Conservation (phyloP, 768 basidiomycete species). For the Suillus clintonianus region DNA sequence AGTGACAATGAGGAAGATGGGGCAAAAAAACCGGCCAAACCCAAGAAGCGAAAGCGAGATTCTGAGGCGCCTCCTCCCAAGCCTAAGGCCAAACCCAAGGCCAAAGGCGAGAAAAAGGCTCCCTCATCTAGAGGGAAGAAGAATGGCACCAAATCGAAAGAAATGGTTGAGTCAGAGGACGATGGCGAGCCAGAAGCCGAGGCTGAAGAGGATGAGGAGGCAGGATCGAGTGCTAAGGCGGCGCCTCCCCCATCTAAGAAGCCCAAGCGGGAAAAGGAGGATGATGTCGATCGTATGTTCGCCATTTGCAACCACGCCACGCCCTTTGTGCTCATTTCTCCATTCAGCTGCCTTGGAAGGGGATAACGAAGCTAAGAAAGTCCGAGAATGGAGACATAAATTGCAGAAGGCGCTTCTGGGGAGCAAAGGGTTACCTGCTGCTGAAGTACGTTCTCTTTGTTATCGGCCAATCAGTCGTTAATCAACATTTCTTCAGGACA, state of each 20-base stretch:
- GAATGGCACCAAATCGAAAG: constrained; percentile 62
- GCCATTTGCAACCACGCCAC: neutral
- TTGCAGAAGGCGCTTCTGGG: constrained; percentile 86
- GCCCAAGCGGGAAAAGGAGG: constrained; percentile 58
- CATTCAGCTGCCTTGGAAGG: constrained; percentile 43
- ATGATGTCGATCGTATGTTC: constrained; percentile 58
- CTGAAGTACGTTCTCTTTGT: constrained; percentile 49
- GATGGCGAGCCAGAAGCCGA: constrained; percentile 50
- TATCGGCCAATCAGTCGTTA: constrained; percentile 7
- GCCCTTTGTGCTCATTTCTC: constrained; percentile 9
- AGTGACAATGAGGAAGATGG: constrained; percentile 55
- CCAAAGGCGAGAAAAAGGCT: constrained; percentile 44
- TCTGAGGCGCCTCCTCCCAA: constrained; percentile 44
- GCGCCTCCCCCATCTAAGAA: constrained; percentile 70
- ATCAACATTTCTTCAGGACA: constrained; percentile 53
- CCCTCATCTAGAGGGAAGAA: constrained; percentile 43
- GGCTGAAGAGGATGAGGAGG: constrained; percentile 46
- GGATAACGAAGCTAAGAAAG: constrained; percentile 69
- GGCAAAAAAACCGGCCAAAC: constrained; percentile 44
- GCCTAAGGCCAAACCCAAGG: constrained; percentile 45
- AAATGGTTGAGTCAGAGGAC: constrained; percentile 69
- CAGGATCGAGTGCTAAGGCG: constrained; percentile 51
- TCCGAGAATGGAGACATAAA: constrained; percentile 90
- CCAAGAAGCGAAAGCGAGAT: constrained; percentile 69
- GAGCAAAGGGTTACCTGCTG: constrained; percentile 61